Evolutionary conservation across 306 rosid genomes (phyloP), one percentile per base, ranked within the genome.

Genomic region (Cucumis hystrix): DNA sequence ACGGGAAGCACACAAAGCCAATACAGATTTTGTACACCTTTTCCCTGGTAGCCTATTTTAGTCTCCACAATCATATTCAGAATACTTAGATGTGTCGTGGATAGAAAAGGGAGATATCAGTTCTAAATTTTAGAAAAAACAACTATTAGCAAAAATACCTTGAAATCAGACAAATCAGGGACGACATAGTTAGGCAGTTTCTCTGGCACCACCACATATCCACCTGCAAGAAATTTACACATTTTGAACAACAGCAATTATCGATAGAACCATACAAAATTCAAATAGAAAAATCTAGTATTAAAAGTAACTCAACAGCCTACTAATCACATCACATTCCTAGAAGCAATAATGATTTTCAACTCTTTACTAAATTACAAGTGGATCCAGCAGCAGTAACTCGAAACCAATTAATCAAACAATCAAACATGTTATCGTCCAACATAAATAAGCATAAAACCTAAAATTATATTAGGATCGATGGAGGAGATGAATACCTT

Each of bases 401-500:
- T 3, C 33, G 47, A 33, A 64, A 63, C 7, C 23, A 63, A 63
- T 13, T 17, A 14, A 47, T 47, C 2, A 47, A 12, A 47, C 4
- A 12, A 47, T 13, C 54, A 1, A 47, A 47, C 54, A 3, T 47
- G 3, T 12, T 47, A 4, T 47, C 54, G 30, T 17, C 15, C 6
- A 61, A 17, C 1, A 10, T 3, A 65, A 18, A 37, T 18, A 65
- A 65, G 0, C 49, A 17, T 65, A 35, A 37, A 35, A 3, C 23
- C 72, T 65, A 65, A 39, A 65, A 39, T 7, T 37, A 39, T 1
- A 65, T 65, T 33, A 33, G 43, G 35, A 63, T 63, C 2, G n/a
- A 6, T 63, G 41, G 11, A 33, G 3, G 43, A 63, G 28, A 65
- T 47, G 66, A 74, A 78, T 80, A 89, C 97, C 96, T 87, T 93